Evolutionary conservation across 306 rosid species (phyloP), one percentile per base, ranked within the genome.

Genomic region (Arachis stenosperma): DNA sequence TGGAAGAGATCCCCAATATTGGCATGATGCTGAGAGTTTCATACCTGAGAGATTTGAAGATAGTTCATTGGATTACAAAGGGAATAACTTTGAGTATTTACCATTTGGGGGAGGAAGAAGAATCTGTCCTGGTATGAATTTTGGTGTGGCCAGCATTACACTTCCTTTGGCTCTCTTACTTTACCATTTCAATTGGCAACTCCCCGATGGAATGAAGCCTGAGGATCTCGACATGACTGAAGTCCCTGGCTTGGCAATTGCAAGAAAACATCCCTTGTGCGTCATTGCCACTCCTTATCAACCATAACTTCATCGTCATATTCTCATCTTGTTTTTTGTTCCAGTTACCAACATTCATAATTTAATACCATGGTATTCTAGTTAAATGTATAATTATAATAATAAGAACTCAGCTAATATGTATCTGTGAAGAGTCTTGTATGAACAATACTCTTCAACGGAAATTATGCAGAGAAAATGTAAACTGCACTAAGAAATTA

Each of bases 1-100:
- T 9, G 63, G 29, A 62, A 73, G 53, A 40, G 78, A 73, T 63
- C 70, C 78, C 0, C 5, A 62, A 27, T 52, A 40, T 27, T 73
- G 78, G 78, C 14, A 0, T 62, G 63, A 73, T 27, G 70, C 70
- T 8, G 78, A 73, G 36, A 62, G 0, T 14, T 73, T 73, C 5
- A 9, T 52, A 5, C 78, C 78, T 1, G 70, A 73, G 14, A 73
- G 78, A 13, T 73, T 73, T 11, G 66, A 58, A 5, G 57, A 13
- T 4, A 58, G 10, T 43, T 29, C 12, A 4, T 4, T 71, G 9
- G 57, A 71, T 57, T 71, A 42, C 14, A 48, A 48, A 10, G 53
- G 6, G 15, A 48, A 3, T 10, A 48, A 48, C 53, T 48, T 48
- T 48, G 53, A 48, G 53, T 48, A 10, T 48, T 48, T 48, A 48